Conservation (phyloP, 1,139 yeast genomes). For the Magnusiomyces suaveolens region DNA sequence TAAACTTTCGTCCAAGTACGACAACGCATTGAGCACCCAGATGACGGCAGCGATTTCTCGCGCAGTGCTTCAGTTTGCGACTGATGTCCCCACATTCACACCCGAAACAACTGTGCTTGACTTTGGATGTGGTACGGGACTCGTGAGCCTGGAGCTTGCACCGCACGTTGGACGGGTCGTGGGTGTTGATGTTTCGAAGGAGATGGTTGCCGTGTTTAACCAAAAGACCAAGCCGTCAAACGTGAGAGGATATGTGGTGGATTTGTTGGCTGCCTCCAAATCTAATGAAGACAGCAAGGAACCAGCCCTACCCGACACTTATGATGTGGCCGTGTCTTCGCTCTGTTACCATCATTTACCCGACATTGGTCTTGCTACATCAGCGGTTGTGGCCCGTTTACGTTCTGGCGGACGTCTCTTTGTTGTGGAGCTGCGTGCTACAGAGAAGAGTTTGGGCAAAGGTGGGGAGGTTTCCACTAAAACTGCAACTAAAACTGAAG, state of each 20-base stretch:
- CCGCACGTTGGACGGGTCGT: constrained; percentile 22
- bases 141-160: constrained; percentile 23
- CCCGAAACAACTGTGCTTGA: constrained; percentile 39
- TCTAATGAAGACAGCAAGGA: constrained; percentile 18
- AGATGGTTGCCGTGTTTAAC: constrained; percentile 24
- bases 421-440: constrained; percentile 30
- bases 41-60: no score
- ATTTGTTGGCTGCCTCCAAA: constrained; percentile 16
- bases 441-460: no score
- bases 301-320: constrained; percentile 19
- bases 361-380: constrained; percentile 21
- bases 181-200: constrained; percentile 27
- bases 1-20: no score
- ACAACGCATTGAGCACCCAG: no score
- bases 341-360: constrained; percentile 27
- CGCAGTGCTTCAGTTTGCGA: no score
- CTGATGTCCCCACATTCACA: no score
- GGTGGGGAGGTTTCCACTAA: no score
- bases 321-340: constrained; percentile 25
- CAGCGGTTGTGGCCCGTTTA: constrained; percentile 17
- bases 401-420: constrained; percentile 22
- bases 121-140: constrained; percentile 29
- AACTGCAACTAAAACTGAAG: no score
- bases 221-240: constrained; percentile 22
- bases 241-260: constrained; percentile 19